These are phyloP conservation scores for Cryphonectria carpinicola DNA, from an alignment of 2,329 filamentous ascomycete genomes.

Conservation along the genomic window DNA sequence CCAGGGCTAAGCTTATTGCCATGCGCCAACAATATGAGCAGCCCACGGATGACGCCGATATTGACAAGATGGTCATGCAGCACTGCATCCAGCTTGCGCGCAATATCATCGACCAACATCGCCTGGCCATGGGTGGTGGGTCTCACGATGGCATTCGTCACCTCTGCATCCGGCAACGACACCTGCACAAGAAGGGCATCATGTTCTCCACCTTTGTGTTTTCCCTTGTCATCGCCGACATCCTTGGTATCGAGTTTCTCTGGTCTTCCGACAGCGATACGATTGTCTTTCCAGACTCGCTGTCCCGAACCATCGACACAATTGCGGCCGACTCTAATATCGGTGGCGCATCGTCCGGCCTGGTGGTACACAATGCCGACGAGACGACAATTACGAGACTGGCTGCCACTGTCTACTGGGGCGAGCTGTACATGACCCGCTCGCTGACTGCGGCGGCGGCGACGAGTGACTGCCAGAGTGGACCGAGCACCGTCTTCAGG, in stretches of 20 bases:
- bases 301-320: conserved; percentile 36
- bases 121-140: conserved; percentile 2
- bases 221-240: conserved; percentile 38
- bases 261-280: conserved; percentile 44
- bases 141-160: conserved; percentile 13
- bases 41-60: conserved; percentile 12
- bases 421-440: conserved; percentile 40
- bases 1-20: conserved; percentile 22
- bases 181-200: conserved; percentile 44
- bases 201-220: conserved; percentile 44
- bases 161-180: conserved; percentile 40
- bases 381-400: conserved; percentile 38
- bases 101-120: conserved; percentile 15
- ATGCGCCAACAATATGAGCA: conserved; percentile 12
- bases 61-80: conserved; percentile 20
- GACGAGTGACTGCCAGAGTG: conserved; percentile 42
- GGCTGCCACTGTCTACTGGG: conserved; percentile 40
- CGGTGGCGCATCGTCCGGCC: conserved; percentile 39
- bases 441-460: conserved; percentile 32
- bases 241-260: conserved; percentile 39
- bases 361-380: conserved; percentile 41
- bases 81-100: conserved; percentile 19
- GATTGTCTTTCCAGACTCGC: conserved; percentile 36
- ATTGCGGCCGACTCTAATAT: conserved; percentile 39
- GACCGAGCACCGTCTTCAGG: conserved; percentile 42